These are phyloP conservation scores for Candida ficus DNA, from an alignment of 805 yeast genomes.

Conservation along the genomic window DNA sequence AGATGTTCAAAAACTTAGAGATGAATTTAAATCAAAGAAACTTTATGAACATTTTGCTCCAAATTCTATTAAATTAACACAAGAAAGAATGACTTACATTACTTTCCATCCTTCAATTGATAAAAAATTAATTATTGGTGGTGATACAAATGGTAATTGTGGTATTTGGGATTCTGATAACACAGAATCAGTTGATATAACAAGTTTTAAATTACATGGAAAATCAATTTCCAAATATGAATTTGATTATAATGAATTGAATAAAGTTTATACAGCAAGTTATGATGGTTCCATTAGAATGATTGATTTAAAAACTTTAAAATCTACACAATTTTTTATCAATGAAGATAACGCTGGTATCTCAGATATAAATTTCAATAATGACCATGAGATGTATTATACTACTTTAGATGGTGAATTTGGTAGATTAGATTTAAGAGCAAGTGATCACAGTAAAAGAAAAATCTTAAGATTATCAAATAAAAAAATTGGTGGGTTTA, in stretches of 20 bases:
- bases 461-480: constrained; percentile 55
- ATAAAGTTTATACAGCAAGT: constrained; percentile 61
- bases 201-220: constrained; percentile 70
- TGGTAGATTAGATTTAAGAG: constrained; percentile 65
- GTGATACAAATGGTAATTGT: constrained; percentile 82
- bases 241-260: constrained; percentile 43
- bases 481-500: constrained; percentile 88
- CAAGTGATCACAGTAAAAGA: constrained; percentile 30
- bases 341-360: constrained; percentile 58
- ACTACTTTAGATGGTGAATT: constrained; percentile 81
- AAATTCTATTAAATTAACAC: constrained; percentile 61
- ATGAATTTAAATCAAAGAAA: constrained; percentile 45
- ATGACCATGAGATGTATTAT: constrained; percentile 56
- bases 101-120: constrained; percentile 69
- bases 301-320: constrained; percentile 58
- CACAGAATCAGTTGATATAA: constrained; percentile 42
- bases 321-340: constrained; percentile 58
- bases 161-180: constrained; percentile 80
- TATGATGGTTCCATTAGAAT: constrained; percentile 85
- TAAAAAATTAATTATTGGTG: constrained; percentile 68
- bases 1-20: constrained; percentile 43
- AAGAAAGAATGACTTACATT: constrained; percentile 67
- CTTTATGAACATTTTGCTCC: constrained; percentile 59
- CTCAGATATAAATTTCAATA: constrained; percentile 64
- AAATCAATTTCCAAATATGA: constrained; percentile 63